A percentile compares a stretch with the other conserved stretches of the same genome.
Conservation (phyloP, 2,329 filamentous ascomycete species). For the Microdochium nivale region DNA sequence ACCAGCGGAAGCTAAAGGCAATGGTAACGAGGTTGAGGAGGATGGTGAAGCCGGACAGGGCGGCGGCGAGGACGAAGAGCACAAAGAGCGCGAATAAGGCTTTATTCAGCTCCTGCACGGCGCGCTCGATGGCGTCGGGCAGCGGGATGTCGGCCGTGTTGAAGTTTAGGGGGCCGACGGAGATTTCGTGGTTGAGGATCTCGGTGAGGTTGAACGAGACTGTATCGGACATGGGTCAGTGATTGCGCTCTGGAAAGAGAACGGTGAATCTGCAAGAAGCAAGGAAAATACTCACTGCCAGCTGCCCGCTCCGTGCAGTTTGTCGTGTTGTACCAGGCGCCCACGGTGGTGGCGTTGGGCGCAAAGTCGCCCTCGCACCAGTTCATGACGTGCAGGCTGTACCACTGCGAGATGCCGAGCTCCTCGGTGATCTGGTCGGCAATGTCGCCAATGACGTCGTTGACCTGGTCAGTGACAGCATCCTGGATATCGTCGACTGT, state of each 20-base stretch:
- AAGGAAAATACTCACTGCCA: slow-evolving; percentile 22
- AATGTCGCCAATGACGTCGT: slow-evolving; percentile 28
- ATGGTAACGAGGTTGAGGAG: slow-evolving; percentile 27
- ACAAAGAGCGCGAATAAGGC: slow-evolving; percentile 39
- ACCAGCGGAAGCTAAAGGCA: neutral
- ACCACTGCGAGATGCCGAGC: slow-evolving; percentile 42
- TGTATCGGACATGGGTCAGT: slow-evolving; percentile 5
- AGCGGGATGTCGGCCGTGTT: slow-evolving; percentile 36
- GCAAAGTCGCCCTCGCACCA: slow-evolving; percentile 36
- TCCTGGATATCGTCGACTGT: slow-evolving; percentile 18
- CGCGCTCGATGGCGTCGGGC: slow-evolving; percentile 32
- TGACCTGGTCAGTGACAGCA: slow-evolving; percentile 26
- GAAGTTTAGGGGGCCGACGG: slow-evolving; percentile 33
- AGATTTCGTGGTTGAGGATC: slow-evolving; percentile 36
- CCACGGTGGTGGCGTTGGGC: slow-evolving; percentile 29
- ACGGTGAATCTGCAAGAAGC: neutral
- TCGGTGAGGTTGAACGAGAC: slow-evolving; percentile 36
- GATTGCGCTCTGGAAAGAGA: slow-evolving; percentile 1
- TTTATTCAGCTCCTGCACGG: slow-evolving; percentile 39
- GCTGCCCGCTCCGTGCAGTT: slow-evolving; percentile 32
- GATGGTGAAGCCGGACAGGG: slow-evolving; percentile 33
- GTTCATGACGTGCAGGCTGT: slow-evolving; percentile 40
- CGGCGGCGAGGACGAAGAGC: slow-evolving; percentile 36
- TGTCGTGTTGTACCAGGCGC: slow-evolving; percentile 30
- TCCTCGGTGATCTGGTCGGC: slow-evolving; percentile 29